Evolutionary conservation across 805 yeast species (phyloP), one percentile per base, ranked within the genome.

Genomic region (Pichia gijzeniarum): DNA sequence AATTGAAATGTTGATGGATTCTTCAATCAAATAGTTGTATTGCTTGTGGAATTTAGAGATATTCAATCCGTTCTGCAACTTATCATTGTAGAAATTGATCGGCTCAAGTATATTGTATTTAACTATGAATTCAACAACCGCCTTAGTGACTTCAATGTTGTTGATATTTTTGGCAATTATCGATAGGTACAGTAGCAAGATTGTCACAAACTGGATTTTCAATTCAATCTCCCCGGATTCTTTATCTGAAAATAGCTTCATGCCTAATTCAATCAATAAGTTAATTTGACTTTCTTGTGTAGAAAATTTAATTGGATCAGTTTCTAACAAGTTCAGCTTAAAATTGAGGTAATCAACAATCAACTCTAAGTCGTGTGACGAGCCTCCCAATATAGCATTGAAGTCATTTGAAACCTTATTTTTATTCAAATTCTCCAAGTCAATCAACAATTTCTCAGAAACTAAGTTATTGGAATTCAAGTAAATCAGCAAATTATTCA

Each of bases 401-500:
- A 40, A 40, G 10, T 44, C 39, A 20, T 27, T 34, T 10, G 7
- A 27, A 35, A 37, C 31, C 17, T 37, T 44, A n/a, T 33, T 39
- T 18, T 19, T 25, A 31, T 40, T 25, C 17, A 40, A 36, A 32
- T 19, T 27, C 14, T 34, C 37, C 14, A 46, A 41, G 28, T 41
- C 46, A 13, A 20, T 22, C 7, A 37, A 6, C 21, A 46, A n/a
- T 17, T 42, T 19, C 6, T 38, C 43, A 17, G 20, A 28, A 13
- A 38, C 43, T 20, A 32, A 37, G 14, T 28, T 44, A 37, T 28
- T 49, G 37, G 28, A 51, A 25, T 50, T 48, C 47, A 54, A 48
- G 22, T 59, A 61, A 34, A 57, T 82, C 35, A 77, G 60, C 43
- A 83, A 60, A 57, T 90, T 90, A 63, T 86, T 88, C 59, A 88